Evolutionary conservation across 768 basidiomycete genomes (phyloP), one percentile per base, ranked within the genome.

Genomic region (Boletellus emodensis): DNA sequence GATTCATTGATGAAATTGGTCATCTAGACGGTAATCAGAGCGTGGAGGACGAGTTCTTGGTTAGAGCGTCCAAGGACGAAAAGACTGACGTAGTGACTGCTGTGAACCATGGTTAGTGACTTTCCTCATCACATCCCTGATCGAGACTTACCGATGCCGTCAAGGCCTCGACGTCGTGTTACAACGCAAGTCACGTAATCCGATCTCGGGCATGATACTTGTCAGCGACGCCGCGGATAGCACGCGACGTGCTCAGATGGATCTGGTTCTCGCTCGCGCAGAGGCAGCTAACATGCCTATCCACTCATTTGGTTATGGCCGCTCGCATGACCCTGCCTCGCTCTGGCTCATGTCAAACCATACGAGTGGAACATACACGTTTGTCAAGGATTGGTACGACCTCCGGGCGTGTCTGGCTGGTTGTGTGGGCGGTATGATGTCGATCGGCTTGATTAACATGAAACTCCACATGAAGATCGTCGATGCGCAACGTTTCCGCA

Each of bases 261-360:
- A 99, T 66, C 80, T 99, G 14, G 94, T 97, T 14, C 87, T 97
- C 41, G 94, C 95, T 39, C 87, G 96, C 34, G 89, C 94, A 2
- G 96, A 99, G 63, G 95, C 96, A 12, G 96, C 91, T 28, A 93
- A 93, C 65, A 84, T 96, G 22, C 94, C 96, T 4, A 96, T 99
- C 48, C 95, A 99, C 67, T 89, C 94, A 3, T 87, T 99, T 57
- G 96, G 96, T 45, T 99, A 95, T 62, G 95, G 94, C 24, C 89
- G 91, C 52, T 90, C 92, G 14, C 96, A 98, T 64, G 96, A 98
- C 67, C 96, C 96, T 15, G 92, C 92, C 13, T 95, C 94, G 7
- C 80, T 99, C 32, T 98, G 96, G 96, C 83, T 98, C 40, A 94
- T 99, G 80, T 97, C 94, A 10, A 98, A 97, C 68, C 94, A 98